These are phyloP conservation scores for Cadophora luteo-olivacea DNA, from an alignment of 2,329 filamentous ascomycete species.

Conservation along the genomic window DNA sequence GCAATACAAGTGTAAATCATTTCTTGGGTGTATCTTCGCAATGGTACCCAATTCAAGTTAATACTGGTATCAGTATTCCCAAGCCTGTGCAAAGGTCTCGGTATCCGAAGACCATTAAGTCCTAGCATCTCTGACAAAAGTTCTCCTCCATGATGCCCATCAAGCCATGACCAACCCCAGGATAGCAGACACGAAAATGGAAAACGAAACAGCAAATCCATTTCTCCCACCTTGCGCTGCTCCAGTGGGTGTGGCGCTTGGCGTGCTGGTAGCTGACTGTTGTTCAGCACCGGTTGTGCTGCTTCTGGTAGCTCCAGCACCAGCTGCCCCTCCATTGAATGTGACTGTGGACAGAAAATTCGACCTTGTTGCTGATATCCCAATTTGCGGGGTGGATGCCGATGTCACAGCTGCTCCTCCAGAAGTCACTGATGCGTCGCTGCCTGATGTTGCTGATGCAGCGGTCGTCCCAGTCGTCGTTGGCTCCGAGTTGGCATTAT, in stretches of 20 bases:
- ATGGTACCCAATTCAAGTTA: background rate
- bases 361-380: background rate
- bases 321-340: constrained; percentile 12
- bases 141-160: background rate
- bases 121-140: background rate
- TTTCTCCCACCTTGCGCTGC: background rate
- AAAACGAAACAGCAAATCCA: background rate
- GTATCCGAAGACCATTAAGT: background rate
- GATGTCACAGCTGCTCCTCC: background rate
- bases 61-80: background rate
- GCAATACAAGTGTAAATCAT: background rate
- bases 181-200: background rate
- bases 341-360: background rate
- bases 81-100: too few species aligned
- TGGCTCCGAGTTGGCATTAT: background rate
- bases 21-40: background rate
- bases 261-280: background rate
- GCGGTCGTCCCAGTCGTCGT: background rate
- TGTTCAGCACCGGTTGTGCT: background rate
- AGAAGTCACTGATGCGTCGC: background rate
- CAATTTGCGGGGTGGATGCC: background rate
- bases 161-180: background rate
- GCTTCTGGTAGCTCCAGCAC: constrained; percentile 1
- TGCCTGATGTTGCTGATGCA: background rate
- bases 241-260: constrained; percentile 2